phyloP scores from a whole-genome alignment of 352 stramenopile species.

The Phytophthora pluvialis region DNA sequence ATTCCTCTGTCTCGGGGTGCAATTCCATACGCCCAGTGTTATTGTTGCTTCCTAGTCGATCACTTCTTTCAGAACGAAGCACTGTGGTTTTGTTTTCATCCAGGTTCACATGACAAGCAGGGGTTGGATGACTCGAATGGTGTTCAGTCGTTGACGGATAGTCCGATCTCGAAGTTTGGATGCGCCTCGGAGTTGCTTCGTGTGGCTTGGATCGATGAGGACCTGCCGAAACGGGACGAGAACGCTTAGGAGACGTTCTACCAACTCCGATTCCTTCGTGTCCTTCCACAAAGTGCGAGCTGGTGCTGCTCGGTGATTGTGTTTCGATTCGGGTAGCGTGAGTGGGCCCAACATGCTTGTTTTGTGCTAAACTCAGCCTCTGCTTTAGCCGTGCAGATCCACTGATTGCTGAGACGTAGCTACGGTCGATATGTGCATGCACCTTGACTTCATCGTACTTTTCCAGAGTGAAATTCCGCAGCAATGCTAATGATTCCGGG shows the following conservation, averaged over 20 bases:
- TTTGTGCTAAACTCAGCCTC: constrained; percentile 52
- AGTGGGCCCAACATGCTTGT: constrained; percentile 40
- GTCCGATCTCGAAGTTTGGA: constrained; percentile 64
- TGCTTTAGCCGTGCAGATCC: constrained; percentile 60
- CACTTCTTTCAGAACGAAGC: constrained; percentile 12
- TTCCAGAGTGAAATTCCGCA: constrained; percentile 62
- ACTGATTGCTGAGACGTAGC: constrained; percentile 71
- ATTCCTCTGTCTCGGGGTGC: constrained; percentile 27
- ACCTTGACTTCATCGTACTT: constrained; percentile 74
- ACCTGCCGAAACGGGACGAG: constrained; percentile 64
- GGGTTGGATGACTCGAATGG: constrained; percentile 5
- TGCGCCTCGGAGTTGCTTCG: constrained; percentile 33
- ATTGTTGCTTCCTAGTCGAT: constrained; percentile 4
- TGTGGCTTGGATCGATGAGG: constrained; percentile 53
- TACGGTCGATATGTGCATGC: constrained; percentile 78
- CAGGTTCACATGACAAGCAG: background rate
- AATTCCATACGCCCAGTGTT: constrained; percentile 17
- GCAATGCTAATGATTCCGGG: constrained; percentile 47
- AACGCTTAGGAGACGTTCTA: constrained; percentile 68
- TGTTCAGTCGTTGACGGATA: constrained; percentile 38
- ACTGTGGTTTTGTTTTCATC: constrained; percentile 11
- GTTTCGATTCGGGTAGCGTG: constrained; percentile 14
- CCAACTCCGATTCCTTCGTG: constrained; percentile 40
- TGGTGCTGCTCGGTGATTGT: constrained; percentile 14
- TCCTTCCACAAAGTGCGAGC: constrained; percentile 25